Evolutionary conservation across 345 rosid species (phyloP).

Genomic region (Eucalyptus sp.): DNA sequence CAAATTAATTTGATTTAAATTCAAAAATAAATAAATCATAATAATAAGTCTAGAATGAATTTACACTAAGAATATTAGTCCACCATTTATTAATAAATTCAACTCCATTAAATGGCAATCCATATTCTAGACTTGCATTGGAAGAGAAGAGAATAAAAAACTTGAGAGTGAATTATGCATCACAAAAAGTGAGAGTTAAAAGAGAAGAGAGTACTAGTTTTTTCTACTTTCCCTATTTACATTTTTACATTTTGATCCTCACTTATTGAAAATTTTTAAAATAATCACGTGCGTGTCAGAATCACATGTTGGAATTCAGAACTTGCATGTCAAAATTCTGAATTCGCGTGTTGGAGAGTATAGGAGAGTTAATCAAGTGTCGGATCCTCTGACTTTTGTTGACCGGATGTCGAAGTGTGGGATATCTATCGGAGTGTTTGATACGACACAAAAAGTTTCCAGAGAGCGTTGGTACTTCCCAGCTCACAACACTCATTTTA

Average conservation of each 20-base stretch:
- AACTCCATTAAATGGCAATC: fast-evolving
- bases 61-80: no score
- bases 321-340: fast-evolving
- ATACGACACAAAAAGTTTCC: fast-evolving
- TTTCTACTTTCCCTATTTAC: fast-evolving
- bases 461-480: fast-evolving
- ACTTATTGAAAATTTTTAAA: fast-evolving
- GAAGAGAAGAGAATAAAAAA: no score
- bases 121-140: fast-evolving
- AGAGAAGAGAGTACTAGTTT: fast-evolving
- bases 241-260: no score
- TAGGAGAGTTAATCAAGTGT: fast-evolving
- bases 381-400: fast-evolving
- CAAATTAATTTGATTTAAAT: no score
- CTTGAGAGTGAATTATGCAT: fast-evolving
- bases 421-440: fast-evolving
- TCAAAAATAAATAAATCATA: no score
- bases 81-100: no score
- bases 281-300: fast-evolving
- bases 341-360: fast-evolving
- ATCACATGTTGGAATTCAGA: fast-evolving
- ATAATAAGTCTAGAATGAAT: fast-evolving
- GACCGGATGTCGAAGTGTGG: fast-evolving
- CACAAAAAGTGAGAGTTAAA: fast-evolving
- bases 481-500: not conserved